phyloP scores from a whole-genome alignment of 345 rosid species.

The Odontarrhena argentea region DNA sequence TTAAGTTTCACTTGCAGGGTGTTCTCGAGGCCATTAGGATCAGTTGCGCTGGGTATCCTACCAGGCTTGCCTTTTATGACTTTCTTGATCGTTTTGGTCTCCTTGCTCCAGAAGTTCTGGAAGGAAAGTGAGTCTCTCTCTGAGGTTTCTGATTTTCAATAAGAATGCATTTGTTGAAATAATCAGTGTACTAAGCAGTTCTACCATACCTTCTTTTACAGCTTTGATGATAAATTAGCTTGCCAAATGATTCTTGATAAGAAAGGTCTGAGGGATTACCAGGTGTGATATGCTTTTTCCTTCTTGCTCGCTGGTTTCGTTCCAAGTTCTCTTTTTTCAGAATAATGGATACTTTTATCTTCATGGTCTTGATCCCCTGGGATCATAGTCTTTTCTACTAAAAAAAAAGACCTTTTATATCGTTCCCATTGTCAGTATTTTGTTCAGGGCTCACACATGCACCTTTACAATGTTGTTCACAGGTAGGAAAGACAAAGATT shows the following conservation, averaged over 20 bases:
- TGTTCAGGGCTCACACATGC: slow-evolving; percentile 28
- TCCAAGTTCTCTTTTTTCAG: slow-evolving; percentile 16
- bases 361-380: slow-evolving; percentile 21
- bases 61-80: slow-evolving; percentile 89
- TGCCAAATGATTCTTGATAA: slow-evolving; percentile 90
- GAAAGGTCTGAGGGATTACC: slow-evolving; percentile 88
- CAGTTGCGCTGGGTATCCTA: slow-evolving; percentile 99
- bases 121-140: slow-evolving; percentile 66
- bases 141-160: slow-evolving; percentile 23
- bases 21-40: slow-evolving; percentile 98
- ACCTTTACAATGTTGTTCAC: slow-evolving; percentile 40
- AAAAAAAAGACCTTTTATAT: slow-evolving; percentile 7
- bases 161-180: slow-evolving; percentile 26
- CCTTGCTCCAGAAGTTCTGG: slow-evolving; percentile 92
- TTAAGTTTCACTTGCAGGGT: slow-evolving; percentile 45
- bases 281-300: slow-evolving; percentile 54
- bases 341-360: not conserved
- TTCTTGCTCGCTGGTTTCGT: slow-evolving; percentile 28
- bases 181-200: slow-evolving; percentile 29
- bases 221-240: slow-evolving; percentile 83
- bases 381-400: slow-evolving; percentile 7
- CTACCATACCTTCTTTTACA: slow-evolving; percentile 42
- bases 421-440: not conserved
- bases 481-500: slow-evolving; percentile 90
- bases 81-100: slow-evolving; percentile 95